phyloP scores from a whole-genome alignment of 2,329 filamentous ascomycete genomes.

The Chrysosporium queenslandicum region DNA sequence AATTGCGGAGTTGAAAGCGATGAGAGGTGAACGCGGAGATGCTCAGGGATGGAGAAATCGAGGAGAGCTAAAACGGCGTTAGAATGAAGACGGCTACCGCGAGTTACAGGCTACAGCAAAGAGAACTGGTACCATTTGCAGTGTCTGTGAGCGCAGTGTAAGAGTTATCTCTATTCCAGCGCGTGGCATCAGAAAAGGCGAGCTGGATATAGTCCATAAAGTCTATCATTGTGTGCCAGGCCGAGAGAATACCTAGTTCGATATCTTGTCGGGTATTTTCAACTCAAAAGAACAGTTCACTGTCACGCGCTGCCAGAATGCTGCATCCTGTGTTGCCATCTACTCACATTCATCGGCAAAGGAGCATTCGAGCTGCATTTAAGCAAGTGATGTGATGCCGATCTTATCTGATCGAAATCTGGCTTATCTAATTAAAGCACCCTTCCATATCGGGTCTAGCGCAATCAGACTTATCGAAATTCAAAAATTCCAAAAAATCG shows the following conservation, averaged over 20 bases:
- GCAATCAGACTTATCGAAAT: constrained; percentile 27
- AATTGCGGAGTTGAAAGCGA: constrained; percentile 89
- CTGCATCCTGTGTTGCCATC: background rate
- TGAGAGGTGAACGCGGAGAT: constrained; percentile 75
- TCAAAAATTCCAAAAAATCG: constrained; percentile 24
- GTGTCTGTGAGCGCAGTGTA: constrained; percentile 80
- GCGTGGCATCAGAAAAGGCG: constrained; percentile 75
- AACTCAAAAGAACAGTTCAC: background rate
- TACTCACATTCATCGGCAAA: too few relatives aligned
- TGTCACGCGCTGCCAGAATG: background rate
- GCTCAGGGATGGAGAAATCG: constrained; percentile 76
- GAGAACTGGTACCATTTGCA: constrained; percentile 53
- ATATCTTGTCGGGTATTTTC: background rate
- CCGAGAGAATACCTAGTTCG: background rate
- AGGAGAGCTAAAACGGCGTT: constrained; percentile 54
- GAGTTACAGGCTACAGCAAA: background rate
- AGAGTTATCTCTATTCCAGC: constrained; percentile 86
- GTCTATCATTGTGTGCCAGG: constrained; percentile 59
- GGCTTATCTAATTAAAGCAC: constrained; percentile 22
- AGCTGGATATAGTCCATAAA: constrained; percentile 97
- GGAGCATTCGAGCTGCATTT: too few relatives aligned
- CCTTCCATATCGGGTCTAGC: constrained; percentile 27
- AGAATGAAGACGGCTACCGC: background rate
- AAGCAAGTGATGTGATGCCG: too few relatives aligned
- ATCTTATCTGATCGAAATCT: constrained; percentile 1